Base-by-base conservation (phyloP, 768 basidiomycete species). In the Suillus fuscotomentosus region DNA sequence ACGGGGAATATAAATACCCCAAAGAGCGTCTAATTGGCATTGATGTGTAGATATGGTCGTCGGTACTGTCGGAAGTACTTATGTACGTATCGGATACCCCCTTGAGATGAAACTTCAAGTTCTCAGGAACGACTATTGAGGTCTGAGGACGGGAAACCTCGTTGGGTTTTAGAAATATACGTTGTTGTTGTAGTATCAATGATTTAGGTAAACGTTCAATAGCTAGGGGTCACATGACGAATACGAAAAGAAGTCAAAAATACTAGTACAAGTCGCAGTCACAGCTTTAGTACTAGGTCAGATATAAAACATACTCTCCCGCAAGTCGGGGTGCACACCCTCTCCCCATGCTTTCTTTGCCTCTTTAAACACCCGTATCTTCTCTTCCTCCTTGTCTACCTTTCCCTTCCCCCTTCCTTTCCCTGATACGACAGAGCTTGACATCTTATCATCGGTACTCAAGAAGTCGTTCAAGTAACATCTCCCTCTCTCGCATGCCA, bases 401-500 rank as follows among this genome's bases (percentile, higher is more conserved):
- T 68, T 67, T 8, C 79, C 63, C 66, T 73, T 63, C 78, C 82
- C 68, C 65, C 74, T 63, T 78, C 82, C 68, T 76, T 80, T 63
- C 67, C 65, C 61, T 62, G 78, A 62, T 72, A 73, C 62, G 69
- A 71, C 43, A 68, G 68, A 5, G 70, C 80, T 60, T 31, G 81
- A 80, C 14, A 76, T 67, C 72, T 88, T 82, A 70, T 84, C 83
- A 24, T 84, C 84, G 2, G 80, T 73, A 50, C 78, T 83, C 72
- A 94, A 73, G 60, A 92, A 87, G 2, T 88, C 86, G 66, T 92
- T 90, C 50, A 94, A 67, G 69, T 92, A 94, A 71, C 82, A 89
- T 39, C 92, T 77, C 0, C 89, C 92, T 13, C 92, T 80, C 75
- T 94, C 92, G 72, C 91, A 93, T 1, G 91, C 92, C 60, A 94